Percentiles rank a stretch among this genome's conserved stretches.
phyloP scores from a whole-genome alignment of 1,139 yeast genomes.

The Nematodospora anomalae region DNA sequence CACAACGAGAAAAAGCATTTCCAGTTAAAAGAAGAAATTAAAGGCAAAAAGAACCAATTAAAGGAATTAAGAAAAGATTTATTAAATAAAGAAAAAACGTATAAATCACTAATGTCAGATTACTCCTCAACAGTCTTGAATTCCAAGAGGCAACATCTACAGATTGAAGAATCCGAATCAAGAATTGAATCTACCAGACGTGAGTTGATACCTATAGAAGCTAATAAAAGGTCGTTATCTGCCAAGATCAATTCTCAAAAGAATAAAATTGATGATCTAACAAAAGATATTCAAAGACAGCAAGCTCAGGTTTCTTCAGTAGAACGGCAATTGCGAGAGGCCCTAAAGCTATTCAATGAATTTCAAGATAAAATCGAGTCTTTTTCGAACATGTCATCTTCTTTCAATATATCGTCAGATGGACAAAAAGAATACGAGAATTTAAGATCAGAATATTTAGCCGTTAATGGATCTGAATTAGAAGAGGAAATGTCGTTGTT shows the following conservation, averaged over 20 bases:
- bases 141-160: slow-evolving; percentile 40
- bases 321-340: slow-evolving; percentile 47
- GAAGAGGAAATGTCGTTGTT: slow-evolving; percentile 51
- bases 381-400: slow-evolving; percentile 30
- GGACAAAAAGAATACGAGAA: slow-evolving; percentile 61
- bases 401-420: slow-evolving; percentile 22
- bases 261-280: slow-evolving; percentile 53
- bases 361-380: slow-evolving; percentile 39
- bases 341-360: slow-evolving; percentile 43
- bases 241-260: slow-evolving; percentile 50
- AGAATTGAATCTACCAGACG: slow-evolving; percentile 46
- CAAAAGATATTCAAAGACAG: slow-evolving; percentile 56
- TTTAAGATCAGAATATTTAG: slow-evolving; percentile 57
- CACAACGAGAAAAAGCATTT: slow-evolving; percentile 58
- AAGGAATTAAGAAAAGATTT: slow-evolving; percentile 28
- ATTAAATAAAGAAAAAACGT: slow-evolving; percentile 24
- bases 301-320: slow-evolving; percentile 39
- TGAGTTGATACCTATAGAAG: slow-evolving; percentile 55
- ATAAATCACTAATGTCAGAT: slow-evolving; percentile 36
- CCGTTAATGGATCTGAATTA: slow-evolving; percentile 57
- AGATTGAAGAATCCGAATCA: slow-evolving; percentile 33
- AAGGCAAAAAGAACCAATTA: slow-evolving; percentile 28
- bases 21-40: slow-evolving; percentile 25
- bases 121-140: slow-evolving; percentile 50
- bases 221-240: slow-evolving; percentile 50